These are phyloP conservation scores for Gloeophyllum trabeum DNA, from an alignment of 768 basidiomycete genomes.

Conservation along the genomic window DNA sequence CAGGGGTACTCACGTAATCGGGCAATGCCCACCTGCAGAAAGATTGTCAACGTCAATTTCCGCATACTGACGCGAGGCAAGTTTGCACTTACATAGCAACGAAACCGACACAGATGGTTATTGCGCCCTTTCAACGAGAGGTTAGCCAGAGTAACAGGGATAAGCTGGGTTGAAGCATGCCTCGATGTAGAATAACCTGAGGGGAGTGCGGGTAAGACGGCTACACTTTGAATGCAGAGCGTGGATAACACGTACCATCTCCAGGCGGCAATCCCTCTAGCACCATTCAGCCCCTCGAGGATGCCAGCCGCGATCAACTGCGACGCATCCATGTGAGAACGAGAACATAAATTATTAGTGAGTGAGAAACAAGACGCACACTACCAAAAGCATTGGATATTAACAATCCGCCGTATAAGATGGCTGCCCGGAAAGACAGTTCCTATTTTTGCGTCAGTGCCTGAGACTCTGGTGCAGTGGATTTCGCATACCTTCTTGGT, in stretches of 20 bases:
- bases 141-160: neutral
- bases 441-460: conserved; percentile 25
- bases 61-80: neutral
- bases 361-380: conserved; percentile 28
- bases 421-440: conserved; percentile 51
- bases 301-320: conserved; percentile 71
- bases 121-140: conserved; percentile 32
- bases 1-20: conserved; percentile 34
- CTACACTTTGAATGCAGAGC: neutral
- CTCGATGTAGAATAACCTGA: conserved; percentile 64
- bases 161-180: conserved; percentile 15
- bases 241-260: conserved; percentile 31
- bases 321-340: neutral
- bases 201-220: no score
- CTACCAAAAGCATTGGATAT: conserved; percentile 61
- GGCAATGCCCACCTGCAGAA: conserved; percentile 41
- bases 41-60: neutral
- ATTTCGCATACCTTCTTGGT: conserved; percentile 17
- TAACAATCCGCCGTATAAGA: conserved; percentile 47
- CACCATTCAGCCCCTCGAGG: conserved; percentile 56
- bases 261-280: conserved; percentile 58
- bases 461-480: conserved; percentile 9
- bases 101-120: conserved; percentile 51
- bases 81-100: conserved; percentile 31
- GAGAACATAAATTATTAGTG: neutral